A percentile compares a stretch with the other conserved stretches of the same genome.
phyloP scores from a whole-genome alignment of 495 filamentous ascomycete species.

The Penicillium steckii region DNA sequence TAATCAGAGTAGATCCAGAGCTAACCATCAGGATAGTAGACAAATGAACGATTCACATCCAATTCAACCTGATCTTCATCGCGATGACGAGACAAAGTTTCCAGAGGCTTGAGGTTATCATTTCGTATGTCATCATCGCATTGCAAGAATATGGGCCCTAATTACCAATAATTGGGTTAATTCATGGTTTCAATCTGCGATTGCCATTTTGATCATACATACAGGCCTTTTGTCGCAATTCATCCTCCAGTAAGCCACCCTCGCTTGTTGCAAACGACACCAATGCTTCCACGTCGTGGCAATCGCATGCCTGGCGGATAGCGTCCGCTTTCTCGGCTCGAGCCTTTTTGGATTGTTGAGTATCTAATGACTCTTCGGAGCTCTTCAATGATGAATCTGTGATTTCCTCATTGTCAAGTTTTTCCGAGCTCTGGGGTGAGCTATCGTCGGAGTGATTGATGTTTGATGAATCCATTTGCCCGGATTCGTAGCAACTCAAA shows the following conservation, averaged over 20 bases:
- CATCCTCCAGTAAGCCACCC: constrained; percentile 77
- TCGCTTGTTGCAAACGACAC: constrained; percentile 64
- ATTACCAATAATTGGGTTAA: background rate
- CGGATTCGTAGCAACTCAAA: background rate
- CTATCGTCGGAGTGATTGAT: background rate
- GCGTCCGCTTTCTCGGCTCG: constrained; percentile 32
- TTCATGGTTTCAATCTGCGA: too few relatives aligned
- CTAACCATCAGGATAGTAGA: constrained; percentile 88
- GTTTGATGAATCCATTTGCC: constrained; percentile 8
- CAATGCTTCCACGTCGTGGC: constrained; percentile 61
- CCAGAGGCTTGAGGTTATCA: constrained; percentile 42
- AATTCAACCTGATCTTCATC: constrained; percentile 87
- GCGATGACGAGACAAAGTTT: constrained; percentile 60
- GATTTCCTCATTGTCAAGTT: constrained; percentile 1
- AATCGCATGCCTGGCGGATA: constrained; percentile 68
- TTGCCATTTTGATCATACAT: background rate
- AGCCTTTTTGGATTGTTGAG: constrained; percentile 1
- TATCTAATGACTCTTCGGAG: constrained; percentile 2
- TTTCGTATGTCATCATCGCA: constrained; percentile 30
- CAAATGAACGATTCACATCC: constrained; percentile 93
- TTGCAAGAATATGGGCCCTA: constrained; percentile 82
- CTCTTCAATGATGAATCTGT: background rate
- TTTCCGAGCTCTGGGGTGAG: background rate
- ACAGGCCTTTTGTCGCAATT: constrained; percentile 82
- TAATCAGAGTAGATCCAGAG: background rate